These are phyloP conservation scores for Gentiana straminea DNA, from an alignment of 257 asterid genomes.

Conservation along the genomic window DNA sequence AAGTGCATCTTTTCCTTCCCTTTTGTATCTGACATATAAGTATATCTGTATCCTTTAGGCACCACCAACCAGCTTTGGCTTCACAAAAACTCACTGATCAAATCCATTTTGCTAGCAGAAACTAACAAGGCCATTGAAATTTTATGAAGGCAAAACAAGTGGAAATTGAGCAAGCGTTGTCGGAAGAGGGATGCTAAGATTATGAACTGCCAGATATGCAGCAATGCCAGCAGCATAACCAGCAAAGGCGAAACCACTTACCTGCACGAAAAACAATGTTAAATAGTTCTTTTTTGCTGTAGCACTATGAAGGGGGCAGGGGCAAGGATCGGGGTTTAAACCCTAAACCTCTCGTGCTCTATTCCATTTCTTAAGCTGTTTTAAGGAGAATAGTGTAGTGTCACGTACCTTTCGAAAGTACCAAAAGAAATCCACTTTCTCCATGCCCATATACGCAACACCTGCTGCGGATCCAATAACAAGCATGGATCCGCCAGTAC, in stretches of 20 bases:
- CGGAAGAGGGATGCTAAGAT: constrained; percentile 50
- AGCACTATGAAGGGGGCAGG: too few relatives aligned
- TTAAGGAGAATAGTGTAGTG: not conserved
- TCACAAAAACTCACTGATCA: too few relatives aligned
- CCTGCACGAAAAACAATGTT: constrained; percentile 36
- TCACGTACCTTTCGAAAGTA: constrained; percentile 61
- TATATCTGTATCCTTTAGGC: too few relatives aligned
- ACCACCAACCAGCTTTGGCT: too few relatives aligned
- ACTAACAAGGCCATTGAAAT: not conserved
- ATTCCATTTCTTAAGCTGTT: too few relatives aligned
- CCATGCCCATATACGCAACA: constrained; percentile 98
- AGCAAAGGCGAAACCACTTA: constrained; percentile 97
- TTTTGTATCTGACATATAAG: too few relatives aligned
- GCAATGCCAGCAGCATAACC: constrained; percentile 96
- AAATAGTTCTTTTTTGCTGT: too few relatives aligned
- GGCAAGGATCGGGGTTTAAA: too few relatives aligned
- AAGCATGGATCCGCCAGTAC: constrained; percentile 96
- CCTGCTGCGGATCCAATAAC: constrained; percentile 97
- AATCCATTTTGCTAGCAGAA: too few relatives aligned
- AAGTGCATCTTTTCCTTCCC: too few relatives aligned
- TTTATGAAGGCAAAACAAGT: constrained; percentile 51
- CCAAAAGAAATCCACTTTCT: constrained; percentile 94
- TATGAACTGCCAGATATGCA: constrained; percentile 70
- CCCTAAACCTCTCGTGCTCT: too few relatives aligned
- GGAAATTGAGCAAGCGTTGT: constrained; percentile 76